Evolutionary conservation across 805 yeast genomes (phyloP), one percentile per base, ranked within the genome.

Genomic region (Lachancea cidri): DNA sequence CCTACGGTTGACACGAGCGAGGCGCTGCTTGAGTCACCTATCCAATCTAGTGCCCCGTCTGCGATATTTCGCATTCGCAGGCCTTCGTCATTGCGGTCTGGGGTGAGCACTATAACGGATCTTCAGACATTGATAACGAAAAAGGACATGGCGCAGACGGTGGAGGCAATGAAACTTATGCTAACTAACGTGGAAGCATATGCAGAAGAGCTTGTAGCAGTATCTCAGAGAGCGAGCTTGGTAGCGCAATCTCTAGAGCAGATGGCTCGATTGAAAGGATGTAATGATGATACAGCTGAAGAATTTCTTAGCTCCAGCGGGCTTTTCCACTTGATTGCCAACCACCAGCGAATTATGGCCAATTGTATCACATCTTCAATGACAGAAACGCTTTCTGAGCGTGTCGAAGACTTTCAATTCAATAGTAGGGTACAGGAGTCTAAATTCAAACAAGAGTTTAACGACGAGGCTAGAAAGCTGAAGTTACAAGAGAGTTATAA

Each of bases 231-330:
- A 0, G 82, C 93, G 5, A 79, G 81, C 17, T 80, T 77, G 38
- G 76, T 87, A 54, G 95, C 93, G 1, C 62, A 68, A 2, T 79
- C 89, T 1, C 65, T 87, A 40, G 93, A 85, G 53, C 71, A 69
- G 33, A 69, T 78, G 44, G 79, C 87, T 0, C 66, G 74, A 38
- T 70, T 78, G 47, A 78, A 79, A 55, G 86, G 86, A 11, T 73
- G 81, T 15, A 79, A 77, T 13, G 61, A 62, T 17, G 69, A 48
- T 13, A 55, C 77, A 1, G 73, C 81, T 2, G 83, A 82, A 48
- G 86, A 86, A 6, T 59, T 86, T 13, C 64, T 78, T 50, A 73
- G 79, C 36, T 84, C 89, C 2, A 81, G 87, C 32, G 95, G 95
- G 0, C 65, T 87, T 41, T 89, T 85, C 50, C 79, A 76, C 54